phyloP scores from a whole-genome alignment of 169 alveolate genomes.

The Cryptosporidium xiaoi region DNA sequence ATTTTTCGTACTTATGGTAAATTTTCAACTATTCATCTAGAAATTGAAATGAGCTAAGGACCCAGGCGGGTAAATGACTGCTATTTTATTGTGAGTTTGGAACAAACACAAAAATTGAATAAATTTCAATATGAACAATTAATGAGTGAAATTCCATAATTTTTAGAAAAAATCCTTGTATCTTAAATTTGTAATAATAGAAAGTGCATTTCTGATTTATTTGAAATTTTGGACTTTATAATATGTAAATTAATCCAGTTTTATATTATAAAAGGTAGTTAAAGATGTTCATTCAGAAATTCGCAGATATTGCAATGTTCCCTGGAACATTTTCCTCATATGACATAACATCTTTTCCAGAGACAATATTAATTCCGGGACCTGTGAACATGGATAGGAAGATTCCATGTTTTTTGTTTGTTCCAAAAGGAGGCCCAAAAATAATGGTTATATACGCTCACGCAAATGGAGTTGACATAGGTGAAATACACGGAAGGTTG shows the following conservation, averaged over 20 bases:
- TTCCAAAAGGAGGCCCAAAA: slow-evolving; percentile 39
- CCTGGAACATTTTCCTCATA: slow-evolving; percentile 81
- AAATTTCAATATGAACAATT: too few relatives aligned
- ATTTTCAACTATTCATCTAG: too few relatives aligned
- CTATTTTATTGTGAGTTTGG: slow-evolving; percentile 10
- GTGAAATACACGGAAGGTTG: slow-evolving; percentile 75
- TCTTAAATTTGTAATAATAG: too few relatives aligned
- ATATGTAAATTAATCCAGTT: too few relatives aligned
- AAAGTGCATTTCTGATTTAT: too few relatives aligned
- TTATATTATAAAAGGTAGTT: neutral
- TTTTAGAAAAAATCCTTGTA: too few relatives aligned
- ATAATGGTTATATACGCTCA: slow-evolving; percentile 78
- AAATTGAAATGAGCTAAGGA: too few relatives aligned
- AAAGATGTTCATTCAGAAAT: slow-evolving; percentile 62
- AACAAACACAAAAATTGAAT: neutral
- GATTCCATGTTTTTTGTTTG: slow-evolving; percentile 74
- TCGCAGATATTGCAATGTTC: slow-evolving; percentile 80
- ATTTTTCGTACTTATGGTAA: too few relatives aligned
- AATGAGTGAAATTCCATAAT: neutral
- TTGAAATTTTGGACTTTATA: too few relatives aligned
- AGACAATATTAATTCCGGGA: slow-evolving; percentile 77
- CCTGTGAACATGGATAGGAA: slow-evolving; percentile 24
- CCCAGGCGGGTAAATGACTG: neutral
- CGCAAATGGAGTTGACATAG: slow-evolving; percentile 81
- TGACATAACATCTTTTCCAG: slow-evolving; percentile 79